Evolutionary conservation across 805 yeast species (phyloP).

Genomic region (Sporopachydermia lactativora): DNA sequence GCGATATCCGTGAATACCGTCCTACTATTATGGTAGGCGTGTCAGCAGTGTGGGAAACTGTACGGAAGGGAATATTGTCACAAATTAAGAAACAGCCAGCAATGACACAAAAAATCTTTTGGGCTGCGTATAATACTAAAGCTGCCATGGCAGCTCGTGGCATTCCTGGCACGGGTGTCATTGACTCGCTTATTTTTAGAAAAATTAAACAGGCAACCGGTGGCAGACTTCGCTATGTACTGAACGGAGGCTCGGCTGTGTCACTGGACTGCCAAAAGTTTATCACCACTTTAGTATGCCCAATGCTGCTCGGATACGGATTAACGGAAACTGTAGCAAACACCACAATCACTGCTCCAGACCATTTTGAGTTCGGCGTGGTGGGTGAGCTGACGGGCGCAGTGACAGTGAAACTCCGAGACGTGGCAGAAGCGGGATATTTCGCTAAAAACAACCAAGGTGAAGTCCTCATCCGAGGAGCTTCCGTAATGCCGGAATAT

Average conservation of each 20-base stretch:
- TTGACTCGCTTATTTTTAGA: conserved; percentile 53
- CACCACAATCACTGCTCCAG: conserved; percentile 43
- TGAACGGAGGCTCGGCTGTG: conserved; percentile 79
- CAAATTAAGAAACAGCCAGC: conserved; percentile 35
- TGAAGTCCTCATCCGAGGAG: conserved; percentile 60
- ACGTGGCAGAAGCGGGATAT: conserved; percentile 69
- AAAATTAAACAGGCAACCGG: conserved; percentile 74
- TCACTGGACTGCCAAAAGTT: conserved; percentile 60
- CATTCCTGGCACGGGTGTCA: conserved; percentile 34
- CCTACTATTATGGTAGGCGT: conserved; percentile 55
- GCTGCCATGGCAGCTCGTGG: conserved; percentile 26
- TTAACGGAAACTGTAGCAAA: conserved; percentile 78
- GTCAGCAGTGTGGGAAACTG: conserved; percentile 52
- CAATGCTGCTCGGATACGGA: conserved; percentile 76
- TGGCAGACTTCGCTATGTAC: conserved; percentile 45
- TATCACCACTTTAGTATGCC: conserved; percentile 47
- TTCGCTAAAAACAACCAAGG: conserved; percentile 71
- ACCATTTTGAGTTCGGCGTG: conserved; percentile 47
- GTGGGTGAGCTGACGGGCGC: conserved; percentile 65
- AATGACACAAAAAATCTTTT: conserved; percentile 35
- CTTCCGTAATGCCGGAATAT: conserved; percentile 46
- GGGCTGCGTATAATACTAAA: conserved; percentile 41
- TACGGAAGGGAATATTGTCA: conserved; percentile 39
- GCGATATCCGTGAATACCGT: conserved; percentile 39
- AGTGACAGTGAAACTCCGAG: conserved; percentile 60